Conservation (phyloP, 495 filamentous ascomycete species). For the Penicillium canariense region DNA sequence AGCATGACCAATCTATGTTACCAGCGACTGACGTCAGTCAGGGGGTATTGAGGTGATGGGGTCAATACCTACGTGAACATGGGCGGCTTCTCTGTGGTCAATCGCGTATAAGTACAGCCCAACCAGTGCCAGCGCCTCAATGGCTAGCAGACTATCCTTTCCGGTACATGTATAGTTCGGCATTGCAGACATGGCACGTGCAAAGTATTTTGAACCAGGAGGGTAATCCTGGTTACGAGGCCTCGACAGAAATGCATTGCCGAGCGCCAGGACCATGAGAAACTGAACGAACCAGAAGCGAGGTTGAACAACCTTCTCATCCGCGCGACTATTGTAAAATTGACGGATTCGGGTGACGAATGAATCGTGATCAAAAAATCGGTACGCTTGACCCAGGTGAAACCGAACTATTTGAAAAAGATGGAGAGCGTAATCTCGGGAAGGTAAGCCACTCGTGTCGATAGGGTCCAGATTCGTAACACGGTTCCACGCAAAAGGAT, state of each 20-base stretch:
- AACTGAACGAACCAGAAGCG: slow-evolving; percentile 41
- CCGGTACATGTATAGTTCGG: slow-evolving; percentile 30
- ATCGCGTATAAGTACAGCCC: slow-evolving; percentile 39
- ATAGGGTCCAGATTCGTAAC: slow-evolving; percentile 14
- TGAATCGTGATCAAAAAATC: slow-evolving; percentile 37
- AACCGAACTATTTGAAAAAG: slow-evolving; percentile 37
- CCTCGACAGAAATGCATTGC: slow-evolving; percentile 35
- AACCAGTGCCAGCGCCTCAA: slow-evolving; percentile 33
- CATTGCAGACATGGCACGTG: slow-evolving; percentile 39
- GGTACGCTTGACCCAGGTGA: slow-evolving; percentile 34
- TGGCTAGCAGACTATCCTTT: slow-evolving; percentile 30
- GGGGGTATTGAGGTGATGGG: not conserved
- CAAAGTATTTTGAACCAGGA: slow-evolving; percentile 33
- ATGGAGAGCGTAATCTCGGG: slow-evolving; percentile 35
- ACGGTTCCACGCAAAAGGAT: slow-evolving; percentile 30
- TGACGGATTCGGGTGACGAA: slow-evolving; percentile 28
- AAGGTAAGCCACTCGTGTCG: slow-evolving; percentile 32
- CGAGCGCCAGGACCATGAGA: slow-evolving; percentile 39
- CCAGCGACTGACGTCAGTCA: not conserved
- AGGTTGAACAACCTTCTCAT: slow-evolving; percentile 16
- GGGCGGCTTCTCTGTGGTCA: slow-evolving; percentile 32
- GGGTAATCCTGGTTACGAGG: slow-evolving; percentile 20
- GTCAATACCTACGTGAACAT: slow-evolving; percentile 30
- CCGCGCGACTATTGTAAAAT: slow-evolving; percentile 26
- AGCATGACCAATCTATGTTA: slow-evolving; percentile 34